Percentiles rank a stretch among this genome's conserved stretches.
Conservation (phyloP, 768 basidiomycete species). For the Collybiopsis luxurians region DNA sequence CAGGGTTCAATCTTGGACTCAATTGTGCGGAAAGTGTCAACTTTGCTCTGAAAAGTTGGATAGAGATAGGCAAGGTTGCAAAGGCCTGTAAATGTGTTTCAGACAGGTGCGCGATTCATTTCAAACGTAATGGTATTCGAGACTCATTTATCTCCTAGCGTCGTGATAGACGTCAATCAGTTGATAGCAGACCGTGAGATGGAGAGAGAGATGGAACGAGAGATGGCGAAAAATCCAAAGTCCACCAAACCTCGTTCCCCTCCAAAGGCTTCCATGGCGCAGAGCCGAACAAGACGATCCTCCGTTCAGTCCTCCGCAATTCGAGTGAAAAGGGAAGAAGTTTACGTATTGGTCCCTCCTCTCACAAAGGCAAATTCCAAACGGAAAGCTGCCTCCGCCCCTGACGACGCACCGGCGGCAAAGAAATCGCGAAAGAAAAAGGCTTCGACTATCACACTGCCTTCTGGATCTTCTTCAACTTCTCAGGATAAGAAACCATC, state of each 20-base stretch:
- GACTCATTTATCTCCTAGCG: conserved; percentile 43
- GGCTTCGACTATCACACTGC: conserved; percentile 21
- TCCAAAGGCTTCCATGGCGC: conserved; percentile 16
- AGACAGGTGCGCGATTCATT: conserved; percentile 53
- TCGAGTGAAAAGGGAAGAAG: conserved; percentile 1
- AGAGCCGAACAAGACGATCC: conserved; percentile 8
- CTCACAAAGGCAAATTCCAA: conserved; percentile 24
- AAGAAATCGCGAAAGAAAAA: conserved; percentile 47
- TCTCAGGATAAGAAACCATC: conserved; percentile 7
- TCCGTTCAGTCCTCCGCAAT: neutral
- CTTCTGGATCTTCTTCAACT: conserved; percentile 3
- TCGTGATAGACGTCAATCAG: conserved; percentile 90
- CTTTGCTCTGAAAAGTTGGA: conserved; percentile 93
- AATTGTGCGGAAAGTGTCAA: conserved; percentile 98
- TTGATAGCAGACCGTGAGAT: conserved; percentile 66
- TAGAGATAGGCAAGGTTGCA: conserved; percentile 83
- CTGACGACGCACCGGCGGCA: conserved; percentile 33
- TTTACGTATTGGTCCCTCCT: neutral
- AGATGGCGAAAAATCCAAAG: conserved; percentile 11
- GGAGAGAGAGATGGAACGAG: conserved; percentile 30
- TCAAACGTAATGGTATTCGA: too few species aligned
- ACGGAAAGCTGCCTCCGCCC: conserved; percentile 37
- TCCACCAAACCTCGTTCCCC: conserved; percentile 14
- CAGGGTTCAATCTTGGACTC: conserved; percentile 94
- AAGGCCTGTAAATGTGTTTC: conserved; percentile 71